A percentile compares a stretch with the other conserved stretches of the same genome.
phyloP scores from a whole-genome alignment of 2,329 filamentous ascomycete species.

The Claviceps cyperi region DNA sequence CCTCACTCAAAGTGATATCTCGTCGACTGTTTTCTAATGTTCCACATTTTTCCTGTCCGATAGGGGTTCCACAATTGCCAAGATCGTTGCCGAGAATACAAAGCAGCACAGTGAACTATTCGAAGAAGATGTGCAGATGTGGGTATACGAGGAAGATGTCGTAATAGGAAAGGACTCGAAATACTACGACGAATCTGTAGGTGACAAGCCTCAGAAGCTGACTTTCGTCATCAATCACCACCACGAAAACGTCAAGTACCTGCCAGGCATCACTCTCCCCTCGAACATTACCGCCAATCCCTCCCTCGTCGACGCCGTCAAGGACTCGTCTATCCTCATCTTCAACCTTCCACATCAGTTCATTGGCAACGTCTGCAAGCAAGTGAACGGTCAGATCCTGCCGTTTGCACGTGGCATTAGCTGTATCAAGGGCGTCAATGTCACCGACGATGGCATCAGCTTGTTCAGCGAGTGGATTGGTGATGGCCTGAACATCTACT shows the following conservation, averaged over 20 bases:
- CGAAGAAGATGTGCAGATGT: slow-evolving; percentile 88
- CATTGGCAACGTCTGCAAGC: slow-evolving; percentile 71
- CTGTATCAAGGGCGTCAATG: slow-evolving; percentile 96
- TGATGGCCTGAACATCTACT: slow-evolving; percentile 84
- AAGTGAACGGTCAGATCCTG: slow-evolving; percentile 75
- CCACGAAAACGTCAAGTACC: slow-evolving; percentile 97
- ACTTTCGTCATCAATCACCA: slow-evolving; percentile 78
- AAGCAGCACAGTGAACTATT: slow-evolving; percentile 65
- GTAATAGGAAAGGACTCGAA: slow-evolving; percentile 56
- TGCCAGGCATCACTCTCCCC: slow-evolving; percentile 75
- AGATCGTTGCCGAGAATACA: slow-evolving; percentile 91
- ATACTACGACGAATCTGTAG: slow-evolving; percentile 51
- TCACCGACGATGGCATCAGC: slow-evolving; percentile 70
- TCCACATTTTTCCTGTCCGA: background rate
- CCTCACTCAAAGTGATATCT: background rate
- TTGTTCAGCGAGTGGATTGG: slow-evolving; percentile 95
- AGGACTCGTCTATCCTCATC: slow-evolving; percentile 73
- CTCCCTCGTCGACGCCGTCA: slow-evolving; percentile 64
- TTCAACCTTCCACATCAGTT: slow-evolving; percentile 98
- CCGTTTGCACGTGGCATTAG: slow-evolving; percentile 88
- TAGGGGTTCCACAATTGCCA: slow-evolving; percentile 93
- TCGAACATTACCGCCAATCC: slow-evolving; percentile 74
- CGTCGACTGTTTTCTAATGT: background rate
- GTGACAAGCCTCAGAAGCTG: slow-evolving; percentile 66
- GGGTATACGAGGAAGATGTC: slow-evolving; percentile 93